Evolutionary conservation across 179 eudicot species (phyloP), one percentile per base, ranked within the genome.

Genomic region (Corrigiola litoralis): DNA sequence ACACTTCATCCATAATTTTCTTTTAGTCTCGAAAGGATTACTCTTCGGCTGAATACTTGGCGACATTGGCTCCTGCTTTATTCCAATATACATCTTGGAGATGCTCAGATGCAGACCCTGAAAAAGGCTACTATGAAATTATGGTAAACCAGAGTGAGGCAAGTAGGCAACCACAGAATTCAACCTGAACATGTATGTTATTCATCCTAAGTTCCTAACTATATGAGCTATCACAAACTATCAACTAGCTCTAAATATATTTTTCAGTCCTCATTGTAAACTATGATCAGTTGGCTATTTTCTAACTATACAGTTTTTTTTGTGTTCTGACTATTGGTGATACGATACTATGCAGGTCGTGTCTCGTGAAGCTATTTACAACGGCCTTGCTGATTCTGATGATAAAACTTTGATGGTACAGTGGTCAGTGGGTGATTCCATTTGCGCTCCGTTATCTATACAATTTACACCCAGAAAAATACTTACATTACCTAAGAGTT

Each of bases 381-480:
- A 77, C 57, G 86, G 87, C 23, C 74, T 73, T 32, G 71, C 66
- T 44, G 87, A 82, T 68, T 46, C 47, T 71, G 75, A 79, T 48
- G 77, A 64, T 46, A 75, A 75, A 60, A 66, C 77, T 38, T 75
- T 80, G 33, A 54, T 87, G 80, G 67, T 87, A 37, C n/a, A n/a
- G n/a, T n/a, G n/a, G n/a, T n/a, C 77, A 76, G 40, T 81, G 90
- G 90, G 81, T 73, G 60, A 82, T 87, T 45, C 90, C 94, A 36
- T 82, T 82, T 70, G 90, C 87, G 23, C 94, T 84, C 70, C 89
- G 90, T 41, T 87, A 85, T 69, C 66, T 87, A 29, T 71, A 58
- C 52, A 77, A 66, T 47, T 13, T 56, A 4, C 79, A 85, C 41
- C 75, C 77, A 4, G 75, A 82, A 58, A 70, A 75, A 67, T 87